Conservation (phyloP, 2,329 filamentous ascomycete species). For the Aspergillus thermomutatus region DNA sequence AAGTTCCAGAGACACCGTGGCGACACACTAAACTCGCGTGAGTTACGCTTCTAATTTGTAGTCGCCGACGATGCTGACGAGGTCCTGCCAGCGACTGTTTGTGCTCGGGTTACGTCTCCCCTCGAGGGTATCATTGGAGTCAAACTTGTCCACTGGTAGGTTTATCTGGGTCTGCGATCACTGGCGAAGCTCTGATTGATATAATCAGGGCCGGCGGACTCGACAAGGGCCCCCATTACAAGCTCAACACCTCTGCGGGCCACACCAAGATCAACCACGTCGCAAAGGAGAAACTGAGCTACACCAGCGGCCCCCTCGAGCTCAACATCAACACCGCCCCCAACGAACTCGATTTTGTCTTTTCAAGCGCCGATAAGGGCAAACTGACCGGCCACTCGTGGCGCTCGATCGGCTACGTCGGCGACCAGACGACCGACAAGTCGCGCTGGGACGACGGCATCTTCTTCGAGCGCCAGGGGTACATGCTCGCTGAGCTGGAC, state of each 20-base stretch:
- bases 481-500: slow-evolving; percentile 40
- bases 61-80: neutral
- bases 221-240: slow-evolving; percentile 37
- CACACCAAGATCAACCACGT: slow-evolving; percentile 28
- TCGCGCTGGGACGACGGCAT: slow-evolving; percentile 33
- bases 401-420: slow-evolving; percentile 40
- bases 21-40: slow-evolving; percentile 40
- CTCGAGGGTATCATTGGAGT: slow-evolving; percentile 39
- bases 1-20: slow-evolving; percentile 37
- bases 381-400: slow-evolving; percentile 38
- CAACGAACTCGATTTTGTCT: slow-evolving; percentile 34
- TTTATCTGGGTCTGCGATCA: neutral
- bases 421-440: slow-evolving; percentile 31
- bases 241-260: slow-evolving; percentile 24
- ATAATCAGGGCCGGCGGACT: slow-evolving; percentile 30
- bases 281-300: slow-evolving; percentile 24
- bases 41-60: slow-evolving; percentile 1
- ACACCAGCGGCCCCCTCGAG: slow-evolving; percentile 30
- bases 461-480: slow-evolving; percentile 36
- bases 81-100: slow-evolving; percentile 28
- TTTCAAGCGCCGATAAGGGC: slow-evolving; percentile 15
- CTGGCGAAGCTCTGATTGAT: neutral
- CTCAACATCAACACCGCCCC: slow-evolving; percentile 31
- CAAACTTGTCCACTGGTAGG: slow-evolving; percentile 37
- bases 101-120: slow-evolving; percentile 33